Evolutionary conservation across 106 monocot species (phyloP), one percentile per base, ranked within the genome.

Genomic region (Acanthochlamys bracteata): DNA sequence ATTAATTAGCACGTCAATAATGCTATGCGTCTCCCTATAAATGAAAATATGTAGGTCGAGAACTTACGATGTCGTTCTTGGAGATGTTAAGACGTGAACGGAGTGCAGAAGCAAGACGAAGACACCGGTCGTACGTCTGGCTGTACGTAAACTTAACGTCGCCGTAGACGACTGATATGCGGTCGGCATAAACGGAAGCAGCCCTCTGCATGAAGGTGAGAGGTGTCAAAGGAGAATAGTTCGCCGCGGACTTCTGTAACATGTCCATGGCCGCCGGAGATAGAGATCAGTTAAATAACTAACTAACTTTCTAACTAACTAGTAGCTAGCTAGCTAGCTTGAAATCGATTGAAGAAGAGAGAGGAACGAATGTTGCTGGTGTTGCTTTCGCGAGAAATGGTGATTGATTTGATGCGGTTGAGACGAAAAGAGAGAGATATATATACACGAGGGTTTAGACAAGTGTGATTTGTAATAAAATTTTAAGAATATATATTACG

Each of bases 61-160:
- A 8, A 51, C 69, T 63, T 55, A 81, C 91, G 65, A 94, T 89
- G 55, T 94, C 84, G 59, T 78, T 82, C 67, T 84, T 86, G 41
- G 70, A 57, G 17, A 94, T 20, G 55, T 54, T 63, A 13, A 89
- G 56, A 10, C 33, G 33, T 3, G 78, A 63, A 2, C 55, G 73
- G 40, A 94, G 83, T 13, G 77, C 62, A n/a, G 83, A 73, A 21
- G 86, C 83, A 25, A 93, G 81, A 62, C 89, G 74, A 21, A 55
- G 68, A 72, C 84, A 94, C 20, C 86, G 86, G 13, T 79, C 59
- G 69, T 83, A 66, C 0, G 94, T 94, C 73, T 94, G 76, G 41
- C 40, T 53, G 89, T 86, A 94, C 0, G 86, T 94, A 83, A 84
- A 94, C 27, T 25, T 49, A 14, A 52, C 67, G 53, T 21, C 10